phyloP scores from a whole-genome alignment of 371 early-diverging fungal genomes.

The Zychaea mexicana region DNA sequence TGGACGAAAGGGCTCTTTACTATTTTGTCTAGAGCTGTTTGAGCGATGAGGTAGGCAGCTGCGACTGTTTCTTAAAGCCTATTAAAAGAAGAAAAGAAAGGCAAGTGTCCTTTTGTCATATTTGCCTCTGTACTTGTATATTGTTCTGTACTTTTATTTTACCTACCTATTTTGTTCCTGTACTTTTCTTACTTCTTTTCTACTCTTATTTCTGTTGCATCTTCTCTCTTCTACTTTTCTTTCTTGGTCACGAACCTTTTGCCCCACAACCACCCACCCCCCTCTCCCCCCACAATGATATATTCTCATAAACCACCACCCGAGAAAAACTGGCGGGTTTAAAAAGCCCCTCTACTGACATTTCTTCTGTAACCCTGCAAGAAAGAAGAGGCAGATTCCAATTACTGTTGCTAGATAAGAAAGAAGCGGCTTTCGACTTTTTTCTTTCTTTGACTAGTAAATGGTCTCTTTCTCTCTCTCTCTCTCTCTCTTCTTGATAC shows the following conservation, averaged over 20 bases:
- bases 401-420: too few species aligned
- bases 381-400: not conserved
- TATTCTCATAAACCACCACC: too few species aligned
- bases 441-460: too few species aligned
- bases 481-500: not conserved
- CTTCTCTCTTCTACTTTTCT: too few species aligned
- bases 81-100: too few species aligned
- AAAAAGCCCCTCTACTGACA: not conserved
- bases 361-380: not conserved
- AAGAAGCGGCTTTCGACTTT: too few species aligned
- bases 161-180: too few species aligned
- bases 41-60: too few species aligned
- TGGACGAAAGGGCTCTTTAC: not conserved
- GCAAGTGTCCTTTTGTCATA: too few species aligned
- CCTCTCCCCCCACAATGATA: not conserved
- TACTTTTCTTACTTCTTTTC: too few species aligned
- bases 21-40: too few species aligned
- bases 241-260: constrained; percentile 2
- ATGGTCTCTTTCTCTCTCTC: not conserved
- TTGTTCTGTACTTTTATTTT: too few species aligned
- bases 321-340: not conserved
- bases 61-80: not conserved
- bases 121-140: not conserved
- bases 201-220: not conserved
- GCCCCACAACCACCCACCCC: not conserved